Conservation (phyloP, 2,329 filamentous ascomycete species). For the Aureobasidium musti region DNA sequence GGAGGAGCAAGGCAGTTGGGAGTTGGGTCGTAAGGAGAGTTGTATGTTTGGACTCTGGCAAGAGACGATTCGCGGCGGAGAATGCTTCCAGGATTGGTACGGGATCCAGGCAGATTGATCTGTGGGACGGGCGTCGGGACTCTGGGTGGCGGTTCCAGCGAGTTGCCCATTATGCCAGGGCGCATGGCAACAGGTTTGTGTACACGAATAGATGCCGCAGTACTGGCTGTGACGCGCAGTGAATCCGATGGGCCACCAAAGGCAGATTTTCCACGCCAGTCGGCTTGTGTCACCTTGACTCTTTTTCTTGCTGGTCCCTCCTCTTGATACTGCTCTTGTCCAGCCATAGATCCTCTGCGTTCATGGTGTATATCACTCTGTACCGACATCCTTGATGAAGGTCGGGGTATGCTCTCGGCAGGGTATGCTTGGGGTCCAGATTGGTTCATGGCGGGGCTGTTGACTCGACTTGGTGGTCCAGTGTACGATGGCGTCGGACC, state of each 20-base stretch:
- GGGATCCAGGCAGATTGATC: conserved; percentile 37
- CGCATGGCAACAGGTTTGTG: conserved; percentile 69
- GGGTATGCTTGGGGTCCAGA: conserved; percentile 32
- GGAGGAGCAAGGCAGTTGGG: conserved; percentile 14
- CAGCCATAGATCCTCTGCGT: conserved; percentile 22
- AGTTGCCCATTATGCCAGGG: conserved; percentile 52
- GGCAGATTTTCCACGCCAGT: conserved; percentile 69
- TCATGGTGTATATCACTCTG: conserved; percentile 37
- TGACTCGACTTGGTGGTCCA: conserved; percentile 24
- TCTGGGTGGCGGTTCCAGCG: conserved; percentile 71
- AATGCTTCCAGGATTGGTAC: conserved; percentile 22
- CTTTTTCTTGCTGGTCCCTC: conserved; percentile 71
- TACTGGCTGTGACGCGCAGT: conserved; percentile 85
- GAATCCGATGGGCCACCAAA: conserved; percentile 71
- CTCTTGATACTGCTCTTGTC: conserved; percentile 38
- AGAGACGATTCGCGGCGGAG: conserved; percentile 32
- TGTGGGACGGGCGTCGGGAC: conserved; percentile 74
- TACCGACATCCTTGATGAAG: conserved; percentile 43
- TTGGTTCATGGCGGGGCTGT: conserved; percentile 23
- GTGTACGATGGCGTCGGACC: conserved; percentile 14
- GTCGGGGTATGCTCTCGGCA: conserved; percentile 30
- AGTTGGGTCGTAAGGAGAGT: conserved; percentile 35
- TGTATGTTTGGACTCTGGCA: conserved; percentile 30
- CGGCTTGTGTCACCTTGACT: conserved; percentile 72
- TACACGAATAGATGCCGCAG: conserved; percentile 80